phyloP scores from a whole-genome alignment of 2,329 filamentous ascomycete species.

The Diaporthe humulicola region DNA sequence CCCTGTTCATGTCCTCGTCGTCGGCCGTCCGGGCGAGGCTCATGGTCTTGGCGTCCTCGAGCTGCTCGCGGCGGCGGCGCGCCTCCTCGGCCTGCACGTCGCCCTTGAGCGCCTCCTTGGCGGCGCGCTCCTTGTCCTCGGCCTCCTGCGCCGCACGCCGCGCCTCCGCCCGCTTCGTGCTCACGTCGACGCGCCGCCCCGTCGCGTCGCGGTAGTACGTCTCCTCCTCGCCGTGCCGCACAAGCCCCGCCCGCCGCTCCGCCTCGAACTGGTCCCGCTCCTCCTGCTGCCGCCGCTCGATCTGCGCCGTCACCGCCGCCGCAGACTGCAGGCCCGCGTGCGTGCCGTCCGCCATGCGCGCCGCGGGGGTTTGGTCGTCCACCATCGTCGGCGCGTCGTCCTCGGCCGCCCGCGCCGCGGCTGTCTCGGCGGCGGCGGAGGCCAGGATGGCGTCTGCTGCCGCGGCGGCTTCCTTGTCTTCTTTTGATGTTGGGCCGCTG shows the following conservation, averaged over 20 bases:
- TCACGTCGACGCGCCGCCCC: constrained; percentile 92
- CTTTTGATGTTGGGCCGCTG: constrained; percentile 50
- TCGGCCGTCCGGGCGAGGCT: constrained; percentile 84
- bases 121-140: constrained; percentile 77
- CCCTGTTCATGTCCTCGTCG: constrained; percentile 87
- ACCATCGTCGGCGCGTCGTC: constrained; percentile 65
- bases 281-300: constrained; percentile 66
- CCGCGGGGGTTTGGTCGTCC: constrained; percentile 54
- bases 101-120: constrained; percentile 78
- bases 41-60: constrained; percentile 88
- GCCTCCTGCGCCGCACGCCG: constrained; percentile 75
- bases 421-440: constrained; percentile 76
- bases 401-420: constrained; percentile 61
- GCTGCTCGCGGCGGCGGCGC: constrained; percentile 72
- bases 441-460: constrained; percentile 85
- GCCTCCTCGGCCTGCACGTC: constrained; percentile 84
- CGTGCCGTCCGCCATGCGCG: constrained; percentile 86
- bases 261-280: constrained; percentile 50
- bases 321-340: constrained; percentile 90
- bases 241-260: constrained; percentile 50
- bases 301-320: constrained; percentile 78
- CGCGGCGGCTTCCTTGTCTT: constrained; percentile 63
- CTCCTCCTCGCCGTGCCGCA: constrained; percentile 67
- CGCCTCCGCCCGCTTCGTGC: constrained; percentile 89
- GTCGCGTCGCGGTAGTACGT: constrained; percentile 97